phyloP scores from a whole-genome alignment of 163 green algal species.

The Chlamydomonas reinhardtii region DNA sequence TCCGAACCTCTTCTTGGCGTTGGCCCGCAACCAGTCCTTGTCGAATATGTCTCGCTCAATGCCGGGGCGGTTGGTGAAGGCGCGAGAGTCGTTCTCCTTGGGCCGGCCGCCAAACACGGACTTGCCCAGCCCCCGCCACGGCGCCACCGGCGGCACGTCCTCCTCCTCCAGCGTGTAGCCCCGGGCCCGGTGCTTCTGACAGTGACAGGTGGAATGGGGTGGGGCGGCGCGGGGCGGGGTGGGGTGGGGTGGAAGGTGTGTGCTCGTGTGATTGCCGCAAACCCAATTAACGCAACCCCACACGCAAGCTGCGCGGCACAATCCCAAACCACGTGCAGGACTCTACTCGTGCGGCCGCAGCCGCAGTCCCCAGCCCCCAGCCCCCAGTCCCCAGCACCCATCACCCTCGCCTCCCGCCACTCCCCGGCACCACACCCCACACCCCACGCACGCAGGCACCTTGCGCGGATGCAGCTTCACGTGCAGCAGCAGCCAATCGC shows the following conservation, averaged over 20 bases:
- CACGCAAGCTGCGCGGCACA: too few species aligned
- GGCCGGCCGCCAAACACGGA: constrained; percentile 50
- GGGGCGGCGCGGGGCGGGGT: too few species aligned
- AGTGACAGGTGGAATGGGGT: too few species aligned
- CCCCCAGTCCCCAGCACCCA: too few species aligned
- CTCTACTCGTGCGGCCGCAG: too few species aligned
- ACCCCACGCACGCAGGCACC: not conserved
- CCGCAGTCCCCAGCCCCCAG: too few species aligned
- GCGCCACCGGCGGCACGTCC: not conserved
- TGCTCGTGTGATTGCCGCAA: too few species aligned
- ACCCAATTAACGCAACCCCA: too few species aligned
- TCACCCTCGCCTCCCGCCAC: too few species aligned
- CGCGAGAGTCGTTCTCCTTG: constrained; percentile 53
- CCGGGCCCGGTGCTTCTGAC: not conserved
- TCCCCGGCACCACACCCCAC: too few species aligned
- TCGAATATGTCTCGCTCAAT: constrained; percentile 59
- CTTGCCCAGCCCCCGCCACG: constrained; percentile 40
- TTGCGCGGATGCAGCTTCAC: not conserved
- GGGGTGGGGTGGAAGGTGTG: not conserved
- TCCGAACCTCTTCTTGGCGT: constrained; percentile 55
- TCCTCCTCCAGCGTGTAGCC: too few species aligned
- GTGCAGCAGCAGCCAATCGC: not conserved
- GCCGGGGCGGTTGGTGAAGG: constrained; percentile 49
- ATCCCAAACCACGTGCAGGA: too few species aligned
- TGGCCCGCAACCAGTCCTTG: constrained; percentile 53